Evolutionary conservation across 2,329 filamentous ascomycete species (phyloP).

Genomic region (Alternaria incomplexa): DNA sequence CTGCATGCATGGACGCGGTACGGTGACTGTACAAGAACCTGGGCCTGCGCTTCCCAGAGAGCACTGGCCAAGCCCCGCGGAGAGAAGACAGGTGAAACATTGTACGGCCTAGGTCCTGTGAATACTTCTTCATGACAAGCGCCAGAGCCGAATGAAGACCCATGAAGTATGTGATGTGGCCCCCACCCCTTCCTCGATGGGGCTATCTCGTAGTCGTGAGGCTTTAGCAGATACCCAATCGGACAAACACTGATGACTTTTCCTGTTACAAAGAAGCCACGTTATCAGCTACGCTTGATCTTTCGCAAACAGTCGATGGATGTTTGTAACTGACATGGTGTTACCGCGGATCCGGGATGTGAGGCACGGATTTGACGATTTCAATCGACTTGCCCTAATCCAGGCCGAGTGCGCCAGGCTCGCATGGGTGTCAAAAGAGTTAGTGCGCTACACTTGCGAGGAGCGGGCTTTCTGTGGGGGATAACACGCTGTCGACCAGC

Average conservation of each 20-base stretch:
- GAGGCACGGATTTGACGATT: constrained; percentile 6
- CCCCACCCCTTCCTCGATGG: background rate
- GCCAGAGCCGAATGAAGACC: background rate
- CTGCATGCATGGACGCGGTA: constrained; percentile 7
- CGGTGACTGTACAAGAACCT: constrained; percentile 6
- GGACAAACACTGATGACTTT: constrained; percentile 4
- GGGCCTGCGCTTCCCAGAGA: constrained; percentile 9
- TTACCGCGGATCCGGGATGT: constrained; percentile 25
- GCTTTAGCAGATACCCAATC: background rate
- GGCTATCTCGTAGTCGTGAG: background rate
- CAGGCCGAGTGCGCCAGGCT: background rate
- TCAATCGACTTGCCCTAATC: background rate
- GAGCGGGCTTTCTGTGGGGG: background rate
- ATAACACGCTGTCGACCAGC: background rate
- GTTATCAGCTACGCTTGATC: background rate
- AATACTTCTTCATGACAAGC: constrained; percentile 7
- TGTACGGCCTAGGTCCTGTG: constrained; percentile 10
- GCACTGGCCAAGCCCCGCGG: constrained; percentile 2
- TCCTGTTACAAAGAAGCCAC: background rate
- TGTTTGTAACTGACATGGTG: constrained; percentile 20
- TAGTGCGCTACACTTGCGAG: background rate
- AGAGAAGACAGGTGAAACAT: constrained; percentile 18
- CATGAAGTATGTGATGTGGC: background rate
- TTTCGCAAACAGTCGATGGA: background rate
- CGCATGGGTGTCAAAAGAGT: background rate